Evolutionary conservation across 257 asterid genomes (phyloP).

Genomic region (Solanum ossicruentum): DNA sequence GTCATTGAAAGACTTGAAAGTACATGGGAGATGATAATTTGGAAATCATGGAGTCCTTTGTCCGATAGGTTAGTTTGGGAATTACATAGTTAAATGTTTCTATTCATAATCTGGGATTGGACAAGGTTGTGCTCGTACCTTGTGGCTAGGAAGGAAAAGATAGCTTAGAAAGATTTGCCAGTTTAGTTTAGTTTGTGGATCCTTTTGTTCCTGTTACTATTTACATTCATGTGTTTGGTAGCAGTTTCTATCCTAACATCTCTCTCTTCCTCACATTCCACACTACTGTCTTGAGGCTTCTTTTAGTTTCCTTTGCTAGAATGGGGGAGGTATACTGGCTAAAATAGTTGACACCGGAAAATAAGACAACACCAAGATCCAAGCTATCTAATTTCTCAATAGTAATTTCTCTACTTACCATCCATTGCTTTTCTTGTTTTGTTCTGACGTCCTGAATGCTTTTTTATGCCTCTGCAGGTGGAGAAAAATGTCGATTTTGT

Average conservation of each 20-base stretch:
- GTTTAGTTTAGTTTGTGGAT: neutral
- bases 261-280: neutral
- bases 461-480: constrained; percentile 33
- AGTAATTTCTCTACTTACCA: neutral
- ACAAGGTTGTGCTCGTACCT: neutral
- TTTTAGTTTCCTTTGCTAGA: neutral
- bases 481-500: constrained; percentile 70
- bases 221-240: neutral
- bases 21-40: neutral
- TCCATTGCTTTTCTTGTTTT: neutral
- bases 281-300: neutral
- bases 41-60: neutral
- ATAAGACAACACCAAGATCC: neutral
- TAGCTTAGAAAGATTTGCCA: neutral
- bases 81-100: neutral
- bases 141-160: neutral
- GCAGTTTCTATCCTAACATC: neutral
- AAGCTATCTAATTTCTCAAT: neutral
- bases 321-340: neutral
- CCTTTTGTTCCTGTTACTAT: neutral
- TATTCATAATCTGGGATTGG: neutral
- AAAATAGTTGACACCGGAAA: neutral
- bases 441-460: neutral
- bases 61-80: neutral
- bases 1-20: neutral